Percentiles rank a stretch among this genome's conserved stretches.
These are phyloP conservation scores for Carnegiea gigantea DNA, from an alignment of 179 eudicot genomes.

Conservation along the genomic window DNA sequence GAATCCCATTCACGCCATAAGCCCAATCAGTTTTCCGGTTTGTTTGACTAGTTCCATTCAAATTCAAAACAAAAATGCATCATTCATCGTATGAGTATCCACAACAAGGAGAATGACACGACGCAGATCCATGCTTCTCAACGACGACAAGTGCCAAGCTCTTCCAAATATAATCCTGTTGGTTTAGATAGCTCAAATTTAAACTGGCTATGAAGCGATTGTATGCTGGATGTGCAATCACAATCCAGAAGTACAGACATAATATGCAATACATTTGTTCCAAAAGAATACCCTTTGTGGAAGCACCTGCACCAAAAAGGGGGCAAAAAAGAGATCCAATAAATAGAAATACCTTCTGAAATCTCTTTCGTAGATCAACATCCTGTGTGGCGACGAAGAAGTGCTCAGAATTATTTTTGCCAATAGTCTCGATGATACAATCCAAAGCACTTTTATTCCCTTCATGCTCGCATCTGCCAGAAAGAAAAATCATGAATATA, in stretches of 20 bases:
- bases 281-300: not conserved
- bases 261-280: not conserved
- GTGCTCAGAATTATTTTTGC: slow-evolving; percentile 74
- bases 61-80: too few species aligned
- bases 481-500: slow-evolving; percentile 18
- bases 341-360: slow-evolving; percentile 53
- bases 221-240: not conserved
- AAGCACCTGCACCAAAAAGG: not conserved
- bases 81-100: too few species aligned
- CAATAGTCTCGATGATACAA: slow-evolving; percentile 68
- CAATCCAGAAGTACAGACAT: not conserved
- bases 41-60: too few species aligned
- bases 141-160: too few species aligned
- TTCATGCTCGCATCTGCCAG: slow-evolving; percentile 85
- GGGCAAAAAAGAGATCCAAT: not conserved
- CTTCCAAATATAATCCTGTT: too few species aligned
- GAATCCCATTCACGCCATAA: too few species aligned
- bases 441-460: slow-evolving; percentile 66
- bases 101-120: too few species aligned
- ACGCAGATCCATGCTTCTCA: too few species aligned
- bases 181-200: not conserved
- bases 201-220: not conserved
- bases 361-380: slow-evolving; percentile 54
- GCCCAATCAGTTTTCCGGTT: too few species aligned
- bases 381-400: slow-evolving; percentile 92